These are phyloP conservation scores for Rhizopogon vesiculosus DNA, from an alignment of 768 basidiomycete species.

Conservation along the genomic window DNA sequence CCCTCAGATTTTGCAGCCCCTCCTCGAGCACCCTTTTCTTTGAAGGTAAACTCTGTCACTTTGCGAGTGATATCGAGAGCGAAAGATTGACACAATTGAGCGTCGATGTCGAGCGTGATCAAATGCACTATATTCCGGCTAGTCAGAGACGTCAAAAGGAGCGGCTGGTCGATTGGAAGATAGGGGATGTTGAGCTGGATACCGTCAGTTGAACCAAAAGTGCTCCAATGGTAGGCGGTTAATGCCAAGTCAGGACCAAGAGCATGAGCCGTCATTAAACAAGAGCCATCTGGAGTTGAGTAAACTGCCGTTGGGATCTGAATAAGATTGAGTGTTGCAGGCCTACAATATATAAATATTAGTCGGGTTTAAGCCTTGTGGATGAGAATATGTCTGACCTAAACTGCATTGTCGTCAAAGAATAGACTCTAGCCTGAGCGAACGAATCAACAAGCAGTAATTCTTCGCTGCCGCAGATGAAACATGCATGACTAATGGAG, in stretches of 20 bases:
- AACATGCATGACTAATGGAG: constrained; percentile 33
- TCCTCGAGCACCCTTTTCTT: constrained; percentile 30
- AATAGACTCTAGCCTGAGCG: constrained; percentile 45
- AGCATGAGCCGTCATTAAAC: constrained; percentile 34
- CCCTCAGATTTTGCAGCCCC: constrained; percentile 10
- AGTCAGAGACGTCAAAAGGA: constrained; percentile 41
- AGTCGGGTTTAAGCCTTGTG: background rate
- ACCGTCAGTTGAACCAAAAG: constrained; percentile 49
- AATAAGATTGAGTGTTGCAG: constrained; percentile 38
- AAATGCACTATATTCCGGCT: constrained; percentile 38
- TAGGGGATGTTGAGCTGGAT: constrained; percentile 31
- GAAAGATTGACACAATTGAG: constrained; percentile 33
- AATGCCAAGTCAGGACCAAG: constrained; percentile 16
- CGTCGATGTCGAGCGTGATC: constrained; percentile 31
- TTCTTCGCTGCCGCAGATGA: constrained; percentile 49
- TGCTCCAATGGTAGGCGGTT: constrained; percentile 49
- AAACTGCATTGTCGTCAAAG: constrained; percentile 48
- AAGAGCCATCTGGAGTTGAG: constrained; percentile 53
- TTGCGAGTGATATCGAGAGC: constrained; percentile 51
- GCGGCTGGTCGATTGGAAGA: constrained; percentile 13
- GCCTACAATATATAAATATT: constrained; percentile 23
- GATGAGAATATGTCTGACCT: constrained; percentile 29
- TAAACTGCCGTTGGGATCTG: constrained; percentile 29
- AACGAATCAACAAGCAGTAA: constrained; percentile 43
- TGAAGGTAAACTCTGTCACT: constrained; percentile 52